Base-by-base conservation (phyloP, 768 basidiomycete species). In the Tulasnella sp. region DNA sequence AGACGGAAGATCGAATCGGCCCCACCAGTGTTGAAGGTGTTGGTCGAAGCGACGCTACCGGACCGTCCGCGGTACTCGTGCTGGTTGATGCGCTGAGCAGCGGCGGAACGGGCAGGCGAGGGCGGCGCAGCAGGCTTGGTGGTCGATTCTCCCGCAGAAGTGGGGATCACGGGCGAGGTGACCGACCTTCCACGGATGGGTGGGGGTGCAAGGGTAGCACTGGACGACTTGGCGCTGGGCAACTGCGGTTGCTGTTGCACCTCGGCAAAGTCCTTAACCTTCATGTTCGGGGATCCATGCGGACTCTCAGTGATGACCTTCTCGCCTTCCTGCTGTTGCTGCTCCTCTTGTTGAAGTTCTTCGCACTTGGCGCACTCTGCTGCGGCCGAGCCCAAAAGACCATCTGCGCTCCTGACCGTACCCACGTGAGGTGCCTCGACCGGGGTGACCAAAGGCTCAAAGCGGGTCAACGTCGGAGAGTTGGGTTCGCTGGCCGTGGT, bases 1-100 rank as follows among this genome's bases (percentile, higher is more conserved):
- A 99, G 88, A 27, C 97, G 91, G 88, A 99, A 99, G 83, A 99
- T 98, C 10, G 95, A 96, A 84, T 99, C 97, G 38, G 95, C 92
- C 27, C 94, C 92, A 77, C 89, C 89, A 34, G 89, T 90, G 82
- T 90, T 89, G 88, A 90, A 93, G 0, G 94, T 95, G 62, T 89
- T 85, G 75, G 91, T 89, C 12, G 78, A 72, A 56, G 71, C 38
- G 40, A 73, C 16, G 82, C 87, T 88, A 81, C 88, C 88, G 36
- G 86, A 86, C 80, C 90, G 88, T 80, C 86, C 86, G 21, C 87
- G 87, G 31, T 84, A 36, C 31, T 46, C 74, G 18, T 42, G 62
- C 71, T 77, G 62, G 38, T 77, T 77, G 52, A 71, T 58, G 62
- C 62, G 62, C 9, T n/a, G 56, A 18, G 5, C 78, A 34, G 78